Percentiles rank a stretch among this genome's conserved stretches.
phyloP scores from a whole-genome alignment of 331 rosid genomes.

The Saraca asoca region DNA sequence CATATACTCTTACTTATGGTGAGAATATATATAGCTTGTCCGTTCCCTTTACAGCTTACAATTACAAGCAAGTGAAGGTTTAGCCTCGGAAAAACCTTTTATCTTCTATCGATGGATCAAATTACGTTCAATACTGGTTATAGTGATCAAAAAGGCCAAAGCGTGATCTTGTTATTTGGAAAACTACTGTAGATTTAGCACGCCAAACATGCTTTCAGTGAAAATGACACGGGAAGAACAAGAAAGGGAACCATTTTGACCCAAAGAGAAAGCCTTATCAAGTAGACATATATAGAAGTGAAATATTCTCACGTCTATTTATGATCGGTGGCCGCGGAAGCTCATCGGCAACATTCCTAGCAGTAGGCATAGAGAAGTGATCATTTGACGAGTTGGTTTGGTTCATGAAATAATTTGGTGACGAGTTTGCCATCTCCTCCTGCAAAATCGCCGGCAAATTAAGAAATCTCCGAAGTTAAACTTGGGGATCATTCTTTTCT shows the following conservation, averaged over 20 bases:
- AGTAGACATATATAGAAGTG: not conserved
- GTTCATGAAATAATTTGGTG: conserved; percentile 63
- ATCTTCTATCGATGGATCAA: conserved; percentile 20
- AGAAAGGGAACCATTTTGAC: conserved; percentile 24
- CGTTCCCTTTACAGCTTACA: conserved; percentile 19
- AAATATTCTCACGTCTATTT: conserved; percentile 67
- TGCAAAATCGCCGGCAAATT: conserved; percentile 31
- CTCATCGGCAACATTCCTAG: conserved; percentile 57
- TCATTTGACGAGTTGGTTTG: conserved; percentile 56
- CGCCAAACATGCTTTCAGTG: conserved; percentile 14
- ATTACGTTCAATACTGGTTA: conserved; percentile 16
- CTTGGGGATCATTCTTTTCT: not conserved
- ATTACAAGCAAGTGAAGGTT: conserved; percentile 24
- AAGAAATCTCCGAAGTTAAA: not conserved
- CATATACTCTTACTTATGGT: conserved; percentile 14
- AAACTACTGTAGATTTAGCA: not conserved
- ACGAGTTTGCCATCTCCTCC: conserved; percentile 76
- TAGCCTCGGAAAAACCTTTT: conserved; percentile 19
- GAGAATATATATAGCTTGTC: not conserved
- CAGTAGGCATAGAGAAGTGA: conserved; percentile 42
- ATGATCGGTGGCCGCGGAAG: conserved; percentile 73
- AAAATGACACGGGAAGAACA: not conserved
- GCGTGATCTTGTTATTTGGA: not conserved
- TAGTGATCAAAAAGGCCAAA: conserved; percentile 20
- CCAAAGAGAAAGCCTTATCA: conserved; percentile 1